These are phyloP conservation scores for Plasmodium billcollinsi DNA, from an alignment of 169 alveolate species.

Conservation along the genomic window DNA sequence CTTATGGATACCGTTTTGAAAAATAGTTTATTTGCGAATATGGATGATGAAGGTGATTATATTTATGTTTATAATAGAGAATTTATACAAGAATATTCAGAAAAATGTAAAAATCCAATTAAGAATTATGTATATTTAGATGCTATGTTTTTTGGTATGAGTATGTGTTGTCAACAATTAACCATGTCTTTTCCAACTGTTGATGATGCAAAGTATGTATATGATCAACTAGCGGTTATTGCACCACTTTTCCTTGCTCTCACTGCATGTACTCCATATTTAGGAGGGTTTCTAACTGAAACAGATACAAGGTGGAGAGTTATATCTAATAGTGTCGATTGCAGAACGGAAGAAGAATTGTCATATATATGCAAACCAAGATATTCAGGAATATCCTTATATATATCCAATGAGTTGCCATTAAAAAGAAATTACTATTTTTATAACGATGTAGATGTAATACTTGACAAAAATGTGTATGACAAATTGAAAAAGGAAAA, in stretches of 20 bases:
- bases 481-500: conserved; percentile 84
- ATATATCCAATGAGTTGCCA: conserved; percentile 88
- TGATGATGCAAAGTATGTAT: conserved; percentile 91
- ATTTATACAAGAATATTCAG: conserved; percentile 56
- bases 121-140: conserved; percentile 94
- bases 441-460: conserved; percentile 91
- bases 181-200: conserved; percentile 90
- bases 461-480: conserved; percentile 86
- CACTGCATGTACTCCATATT: conserved; percentile 94
- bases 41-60: conserved; percentile 61
- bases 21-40: conserved; percentile 46
- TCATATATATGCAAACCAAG: conserved; percentile 91
- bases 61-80: conserved; percentile 52
- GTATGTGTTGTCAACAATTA: conserved; percentile 94
- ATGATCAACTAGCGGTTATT: conserved; percentile 94
- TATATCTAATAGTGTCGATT: conserved; percentile 93
- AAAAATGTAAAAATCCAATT: conserved; percentile 83
- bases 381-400: conserved; percentile 92
- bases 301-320: conserved; percentile 95
- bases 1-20: conserved; percentile 34
- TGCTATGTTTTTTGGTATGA: conserved; percentile 98
- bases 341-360: conserved; percentile 93
- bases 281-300: conserved; percentile 93
- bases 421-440: conserved; percentile 78
- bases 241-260: conserved; percentile 94